phyloP scores from a whole-genome alignment of 1,139 yeast species.

The Candida mesenterica region DNA sequence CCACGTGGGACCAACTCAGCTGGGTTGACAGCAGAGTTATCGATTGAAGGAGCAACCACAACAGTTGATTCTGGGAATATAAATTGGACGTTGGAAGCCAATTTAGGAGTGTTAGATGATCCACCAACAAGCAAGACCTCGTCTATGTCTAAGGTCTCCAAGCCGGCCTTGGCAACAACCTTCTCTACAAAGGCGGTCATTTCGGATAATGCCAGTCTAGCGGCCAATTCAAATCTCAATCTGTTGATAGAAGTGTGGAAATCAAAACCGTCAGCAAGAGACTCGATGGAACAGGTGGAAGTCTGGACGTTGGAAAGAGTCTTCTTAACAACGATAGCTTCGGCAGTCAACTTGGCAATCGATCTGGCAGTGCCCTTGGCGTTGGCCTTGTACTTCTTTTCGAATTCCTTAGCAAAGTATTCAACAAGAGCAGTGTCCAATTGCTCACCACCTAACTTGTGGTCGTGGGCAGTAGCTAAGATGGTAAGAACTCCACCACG shows the following conservation, averaged over 20 bases:
- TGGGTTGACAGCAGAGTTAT: conserved; percentile 79
- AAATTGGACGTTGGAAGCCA: conserved; percentile 69
- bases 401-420: conserved; percentile 87
- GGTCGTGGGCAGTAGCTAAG: conserved; percentile 81
- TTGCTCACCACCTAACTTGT: conserved; percentile 82
- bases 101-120: conserved; percentile 86
- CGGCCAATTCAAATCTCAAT: conserved; percentile 86
- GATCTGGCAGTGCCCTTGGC: conserved; percentile 84
- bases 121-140: conserved; percentile 96
- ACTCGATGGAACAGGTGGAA: conserved; percentile 91
- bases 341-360: conserved; percentile 82
- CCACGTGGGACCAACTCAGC: conserved; percentile 91
- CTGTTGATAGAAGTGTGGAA: conserved; percentile 92
- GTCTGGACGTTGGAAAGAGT: conserved; percentile 88
- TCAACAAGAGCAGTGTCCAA: conserved; percentile 81
- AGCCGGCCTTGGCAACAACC: conserved; percentile 75
- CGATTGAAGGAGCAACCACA: conserved; percentile 74
- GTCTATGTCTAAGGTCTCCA: conserved; percentile 83
- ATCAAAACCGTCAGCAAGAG: conserved; percentile 91
- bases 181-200: conserved; percentile 76
- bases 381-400: conserved; percentile 80
- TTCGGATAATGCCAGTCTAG: conserved; percentile 72
- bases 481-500: conserved; percentile 94
- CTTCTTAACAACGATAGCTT: conserved; percentile 82
- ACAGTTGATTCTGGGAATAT: conserved; percentile 80